Evolutionary conservation across 148 eudicot genomes (phyloP).

Genomic region (Fagopyrum esculentum): DNA sequence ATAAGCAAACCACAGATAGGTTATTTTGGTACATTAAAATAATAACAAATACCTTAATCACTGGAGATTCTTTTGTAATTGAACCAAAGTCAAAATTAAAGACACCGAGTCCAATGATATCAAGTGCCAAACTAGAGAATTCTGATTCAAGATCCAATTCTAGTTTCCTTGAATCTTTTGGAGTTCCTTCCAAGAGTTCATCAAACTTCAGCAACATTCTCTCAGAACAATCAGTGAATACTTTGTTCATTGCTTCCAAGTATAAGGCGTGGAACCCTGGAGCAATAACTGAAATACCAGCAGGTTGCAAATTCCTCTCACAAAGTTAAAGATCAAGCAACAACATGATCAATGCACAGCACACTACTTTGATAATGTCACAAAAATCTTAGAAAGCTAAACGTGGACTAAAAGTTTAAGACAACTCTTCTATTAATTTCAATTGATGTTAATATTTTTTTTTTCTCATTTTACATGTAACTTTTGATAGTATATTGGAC

Average conservation of each 20-base stretch:
- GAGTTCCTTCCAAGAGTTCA: constrained; percentile 44
- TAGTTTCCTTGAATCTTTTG: constrained; percentile 32
- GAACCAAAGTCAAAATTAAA: constrained; percentile 98
- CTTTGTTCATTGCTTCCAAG: constrained; percentile 89
- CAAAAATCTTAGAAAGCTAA: background rate
- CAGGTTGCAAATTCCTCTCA: constrained; percentile 1
- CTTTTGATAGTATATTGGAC: background rate
- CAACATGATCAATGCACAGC: background rate
- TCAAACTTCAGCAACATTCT: constrained; percentile 71
- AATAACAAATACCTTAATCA: constrained; percentile 57
- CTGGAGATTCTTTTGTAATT: constrained; percentile 90
- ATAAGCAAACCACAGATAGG: background rate
- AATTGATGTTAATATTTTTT: background rate
- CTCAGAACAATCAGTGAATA: constrained; percentile 69
- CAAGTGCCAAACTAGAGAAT: constrained; percentile 95
- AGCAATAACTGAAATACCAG: constrained; percentile 68
- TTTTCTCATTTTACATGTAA: background rate
- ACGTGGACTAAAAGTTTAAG: background rate
- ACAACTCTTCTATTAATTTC: background rate
- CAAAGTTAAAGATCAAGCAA: background rate
- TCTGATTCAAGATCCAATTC: constrained; percentile 96
- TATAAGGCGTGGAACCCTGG: constrained; percentile 93
- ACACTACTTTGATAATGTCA: background rate
- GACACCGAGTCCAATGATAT: constrained; percentile 96
- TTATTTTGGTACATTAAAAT: background rate